A percentile compares a stretch with the other conserved stretches of the same genome.
phyloP scores from a whole-genome alignment of 139 green algal genomes.

The Desmodesmus armatus region DNA sequence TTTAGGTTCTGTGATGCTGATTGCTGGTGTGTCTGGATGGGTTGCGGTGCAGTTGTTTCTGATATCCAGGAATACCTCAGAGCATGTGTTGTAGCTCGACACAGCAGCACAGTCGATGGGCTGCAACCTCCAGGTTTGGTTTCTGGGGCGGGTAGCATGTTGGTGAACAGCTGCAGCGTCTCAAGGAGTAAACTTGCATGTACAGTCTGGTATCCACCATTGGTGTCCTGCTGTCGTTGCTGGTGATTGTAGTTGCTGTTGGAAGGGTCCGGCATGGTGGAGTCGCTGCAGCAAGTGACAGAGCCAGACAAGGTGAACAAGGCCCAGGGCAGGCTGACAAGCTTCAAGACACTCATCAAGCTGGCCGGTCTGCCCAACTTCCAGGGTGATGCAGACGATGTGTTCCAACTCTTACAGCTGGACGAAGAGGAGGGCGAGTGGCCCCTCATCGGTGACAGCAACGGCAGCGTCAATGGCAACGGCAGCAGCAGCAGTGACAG shows the following conservation, averaged over 20 bases:
- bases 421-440: neutral
- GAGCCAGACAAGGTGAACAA: conserved; percentile 22
- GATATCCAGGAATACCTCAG: too few relatives aligned
- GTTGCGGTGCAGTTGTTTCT: too few relatives aligned
- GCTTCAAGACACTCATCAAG: neutral
- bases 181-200: too few relatives aligned
- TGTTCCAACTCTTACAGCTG: neutral
- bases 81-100: too few relatives aligned
- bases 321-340: neutral
- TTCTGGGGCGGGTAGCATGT: too few relatives aligned
- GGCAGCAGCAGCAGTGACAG: neutral
- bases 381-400: neutral
- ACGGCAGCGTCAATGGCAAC: neutral
- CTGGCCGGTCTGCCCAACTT: neutral
- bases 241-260: conserved; percentile 34
- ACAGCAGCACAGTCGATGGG: too few relatives aligned
- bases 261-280: neutral
- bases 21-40: conserved; percentile 12
- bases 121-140: too few relatives aligned
- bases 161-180: too few relatives aligned
- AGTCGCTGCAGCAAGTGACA: neutral
- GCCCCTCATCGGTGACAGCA: neutral
- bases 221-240: neutral
- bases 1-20: neutral
- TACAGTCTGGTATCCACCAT: too few relatives aligned